These are phyloP conservation scores for Quercus tomentella DNA, from an alignment of 331 rosid species.

Conservation along the genomic window DNA sequence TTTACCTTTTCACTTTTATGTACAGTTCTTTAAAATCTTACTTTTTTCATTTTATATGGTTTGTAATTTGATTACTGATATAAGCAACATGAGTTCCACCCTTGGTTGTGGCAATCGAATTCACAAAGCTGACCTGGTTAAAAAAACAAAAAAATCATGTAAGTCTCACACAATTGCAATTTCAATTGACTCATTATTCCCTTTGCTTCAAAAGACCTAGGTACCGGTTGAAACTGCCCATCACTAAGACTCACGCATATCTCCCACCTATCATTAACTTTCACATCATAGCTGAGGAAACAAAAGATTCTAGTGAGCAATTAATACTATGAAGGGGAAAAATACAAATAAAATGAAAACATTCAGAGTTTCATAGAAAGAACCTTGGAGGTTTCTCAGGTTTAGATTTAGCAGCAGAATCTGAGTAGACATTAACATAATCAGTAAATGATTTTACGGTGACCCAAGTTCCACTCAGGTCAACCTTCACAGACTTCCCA, in stretches of 20 bases:
- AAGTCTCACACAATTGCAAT: not conserved
- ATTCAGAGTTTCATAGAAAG: not conserved
- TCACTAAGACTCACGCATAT: slow-evolving; percentile 75
- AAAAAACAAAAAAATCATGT: not conserved
- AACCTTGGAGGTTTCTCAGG: slow-evolving; percentile 58
- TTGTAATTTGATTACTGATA: slow-evolving; percentile 65
- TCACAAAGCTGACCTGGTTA: slow-evolving; percentile 79
- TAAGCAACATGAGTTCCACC: slow-evolving; percentile 92
- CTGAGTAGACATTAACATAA: slow-evolving; percentile 70
- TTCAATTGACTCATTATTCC: not conserved
- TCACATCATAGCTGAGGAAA: slow-evolving; percentile 45
- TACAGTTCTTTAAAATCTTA: too few species aligned
- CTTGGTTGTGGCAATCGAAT: slow-evolving; percentile 71
- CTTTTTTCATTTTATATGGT: slow-evolving; percentile 25
- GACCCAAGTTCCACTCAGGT: slow-evolving; percentile 53
- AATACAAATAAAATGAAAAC: not conserved
- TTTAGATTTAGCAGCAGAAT: slow-evolving; percentile 41
- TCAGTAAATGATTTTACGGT: slow-evolving; percentile 62
- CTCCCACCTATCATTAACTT: slow-evolving; percentile 84
- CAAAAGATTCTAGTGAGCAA: slow-evolving; percentile 1
- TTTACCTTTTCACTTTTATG: too few species aligned
- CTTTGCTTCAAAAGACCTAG: not conserved
- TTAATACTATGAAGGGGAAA: not conserved
- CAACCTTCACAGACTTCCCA: slow-evolving; percentile 83
- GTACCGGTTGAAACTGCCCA: slow-evolving; percentile 90